Evolutionary conservation across 2,329 filamentous ascomycete species (phyloP), one percentile per base, ranked within the genome.

Genomic region (Beauveria australis): DNA sequence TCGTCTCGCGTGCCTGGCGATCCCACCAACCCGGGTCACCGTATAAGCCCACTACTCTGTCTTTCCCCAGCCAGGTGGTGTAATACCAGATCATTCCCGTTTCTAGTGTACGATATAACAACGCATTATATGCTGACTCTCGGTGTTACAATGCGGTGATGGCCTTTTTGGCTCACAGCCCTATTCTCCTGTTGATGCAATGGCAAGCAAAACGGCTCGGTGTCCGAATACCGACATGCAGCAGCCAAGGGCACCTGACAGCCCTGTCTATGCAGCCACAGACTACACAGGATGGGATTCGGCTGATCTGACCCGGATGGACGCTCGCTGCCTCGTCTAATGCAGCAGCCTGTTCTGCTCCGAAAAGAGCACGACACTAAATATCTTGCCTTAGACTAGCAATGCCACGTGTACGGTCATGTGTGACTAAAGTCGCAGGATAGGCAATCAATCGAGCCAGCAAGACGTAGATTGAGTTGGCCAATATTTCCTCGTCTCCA

Each of bases 1-100:
- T 49, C 47, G 40, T 59, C 48, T 52, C 57, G 48, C 26, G 48
- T 59, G 47, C 57, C 48, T 59, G 57, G 48, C 48, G 57, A 59
- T 59, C 57, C 57, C 30, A 33, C 30, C 33, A 37, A 37, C 33
- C 33, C 33, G 12, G 33, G 5, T 37, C 33, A 14, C 12, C 33
- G 12, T 14, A 16, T 14, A 9, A 30, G 28, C 26, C 26, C 14
- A n/a, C 41, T 43, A n/a, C 8, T 12, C 19, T 6, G 44, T 22
- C 10, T 26, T 9, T n/a, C 33, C 33, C n/a, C 26, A n/a, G 12
- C 33, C 37, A 40, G 24, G 26, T 9, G n/a, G 44, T 19, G 19
- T 57, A 48, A 53, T 28, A 53, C 41, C 40, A 59, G 40, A 52
- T 52, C 54, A 37, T 59, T 59, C 26, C 44, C 54, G 24, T 48